Evolutionary conservation across 2,329 filamentous ascomycete species (phyloP).

Genomic region (Ascochyta koolunga): DNA sequence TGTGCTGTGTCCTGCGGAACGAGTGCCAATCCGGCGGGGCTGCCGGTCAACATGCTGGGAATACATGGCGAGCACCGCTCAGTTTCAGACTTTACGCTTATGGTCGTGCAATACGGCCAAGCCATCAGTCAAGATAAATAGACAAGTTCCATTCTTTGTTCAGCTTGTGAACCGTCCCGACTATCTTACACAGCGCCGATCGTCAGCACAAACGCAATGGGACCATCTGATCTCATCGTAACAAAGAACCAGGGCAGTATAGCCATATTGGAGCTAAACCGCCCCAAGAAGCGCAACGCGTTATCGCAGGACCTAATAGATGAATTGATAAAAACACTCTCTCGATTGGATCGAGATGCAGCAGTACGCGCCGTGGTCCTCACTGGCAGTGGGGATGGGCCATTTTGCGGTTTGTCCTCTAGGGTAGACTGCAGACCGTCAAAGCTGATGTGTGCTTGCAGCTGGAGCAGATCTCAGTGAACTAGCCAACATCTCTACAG

Average conservation of each 20-base stretch:
- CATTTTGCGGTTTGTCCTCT: slow-evolving; percentile 63
- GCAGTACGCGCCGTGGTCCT: slow-evolving; percentile 58
- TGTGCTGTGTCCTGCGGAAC: background rate
- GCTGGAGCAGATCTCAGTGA: slow-evolving; percentile 97
- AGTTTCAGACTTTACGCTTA: background rate
- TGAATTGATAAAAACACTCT: slow-evolving; percentile 37
- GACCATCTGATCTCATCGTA: slow-evolving; percentile 16
- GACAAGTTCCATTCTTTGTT: background rate
- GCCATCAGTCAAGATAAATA: slow-evolving; percentile 9
- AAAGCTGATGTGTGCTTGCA: slow-evolving; percentile 27
- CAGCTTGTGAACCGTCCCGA: background rate
- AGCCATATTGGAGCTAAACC: slow-evolving; percentile 59
- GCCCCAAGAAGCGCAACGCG: slow-evolving; percentile 65
- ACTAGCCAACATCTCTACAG: slow-evolving; percentile 87
- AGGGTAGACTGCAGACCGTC: background rate
- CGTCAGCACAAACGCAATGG: slow-evolving; percentile 1
- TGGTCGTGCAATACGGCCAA: background rate
- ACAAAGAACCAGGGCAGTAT: slow-evolving; percentile 45
- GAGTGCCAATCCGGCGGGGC: background rate
- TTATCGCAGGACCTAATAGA: slow-evolving; percentile 60
- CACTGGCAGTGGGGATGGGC: slow-evolving; percentile 84
- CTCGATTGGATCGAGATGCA: slow-evolving; percentile 24
- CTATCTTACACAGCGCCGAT: background rate
- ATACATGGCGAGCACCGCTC: background rate
- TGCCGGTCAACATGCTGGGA: background rate